Evolutionary conservation across 2,329 filamentous ascomycete genomes (phyloP).

Genomic region (Fusarium agapanthi): DNA sequence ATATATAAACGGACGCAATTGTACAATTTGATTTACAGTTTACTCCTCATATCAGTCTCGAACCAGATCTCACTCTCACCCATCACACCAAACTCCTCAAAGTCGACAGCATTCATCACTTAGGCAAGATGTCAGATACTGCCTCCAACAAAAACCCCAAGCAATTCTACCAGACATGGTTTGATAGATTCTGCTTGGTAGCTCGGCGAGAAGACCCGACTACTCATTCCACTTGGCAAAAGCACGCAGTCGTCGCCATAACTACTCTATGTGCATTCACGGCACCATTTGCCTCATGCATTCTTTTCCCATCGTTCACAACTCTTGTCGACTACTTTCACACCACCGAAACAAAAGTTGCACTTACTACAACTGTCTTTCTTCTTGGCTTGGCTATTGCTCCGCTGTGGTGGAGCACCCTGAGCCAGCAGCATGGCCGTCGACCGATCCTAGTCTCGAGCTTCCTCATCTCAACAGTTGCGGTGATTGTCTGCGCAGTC

Average conservation of each 20-base stretch:
- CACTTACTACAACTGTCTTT: neutral
- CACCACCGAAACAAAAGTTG: neutral
- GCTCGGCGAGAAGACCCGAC: neutral
- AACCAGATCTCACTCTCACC: accelerated
- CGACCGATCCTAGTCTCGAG: neutral
- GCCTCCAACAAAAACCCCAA: neutral
- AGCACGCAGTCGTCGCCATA: neutral
- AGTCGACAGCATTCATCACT: accelerated
- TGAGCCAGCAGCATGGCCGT: neutral
- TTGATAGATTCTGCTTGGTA: neutral
- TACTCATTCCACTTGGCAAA: neutral
- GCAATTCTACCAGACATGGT: neutral
- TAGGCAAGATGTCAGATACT: neutral
- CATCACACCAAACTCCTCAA: neutral
- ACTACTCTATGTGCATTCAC: neutral
- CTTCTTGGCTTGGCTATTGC: neutral
- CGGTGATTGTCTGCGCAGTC: neutral
- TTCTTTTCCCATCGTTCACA: neutral
- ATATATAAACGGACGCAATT: neutral
- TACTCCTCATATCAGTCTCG: neutral
- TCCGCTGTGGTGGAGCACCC: neutral
- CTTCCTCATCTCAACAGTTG: neutral
- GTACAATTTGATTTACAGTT: neutral
- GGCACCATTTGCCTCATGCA: neutral
- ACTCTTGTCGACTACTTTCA: neutral